Base-by-base conservation (phyloP, 2,329 filamentous ascomycete species). In the Dothistroma septosporum region DNA sequence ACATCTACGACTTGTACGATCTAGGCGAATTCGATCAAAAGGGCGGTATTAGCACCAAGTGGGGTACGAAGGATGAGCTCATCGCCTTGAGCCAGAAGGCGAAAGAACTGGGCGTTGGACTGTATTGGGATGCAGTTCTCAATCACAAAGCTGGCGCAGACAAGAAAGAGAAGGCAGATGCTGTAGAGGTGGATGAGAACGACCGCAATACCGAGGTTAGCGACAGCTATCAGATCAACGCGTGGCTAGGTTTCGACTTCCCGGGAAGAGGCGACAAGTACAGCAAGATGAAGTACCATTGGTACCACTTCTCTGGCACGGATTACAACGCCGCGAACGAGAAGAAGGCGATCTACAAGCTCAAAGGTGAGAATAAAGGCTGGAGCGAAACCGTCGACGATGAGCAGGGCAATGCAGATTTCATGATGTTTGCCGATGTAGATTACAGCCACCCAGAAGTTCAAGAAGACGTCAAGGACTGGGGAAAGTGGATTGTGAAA, bases 141-240 rank as follows among this genome's bases (percentile, higher is more conserved):
- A 90, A 90, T 67, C 87, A 90, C 73, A 88, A 87, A 69, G 85
- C 85, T 3, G 86, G 81, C 2, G 87, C 85, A 14, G 87, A 90
- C 69, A 79, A 79, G 60, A 85, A 81, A 48, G 87, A 90, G 71
- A 81, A 80, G 53, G 88, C 82, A 63, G 72, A 76, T 47, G 86
- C 84, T 0, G 78, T 86, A 52, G 84, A 86, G 70, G 87, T 90
- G 19, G 82, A 89, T 68, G 50, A 62, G 0, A 64, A 69, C 52
- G 67, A 67, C 54, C 58, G 63, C 19, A 67, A 55, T 7, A 65
- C 59, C 24, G 61, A 65, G 22, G 53, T 64, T 28, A 61, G 49
- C 21, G 61, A 64, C 8, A 24, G 60, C 0, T 67, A 64, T n/a
- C 46, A 87, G 68, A 87, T 90, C 60, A 80, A 85, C 59, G 85